A percentile compares a stretch with the other conserved stretches of the same genome.
These are phyloP conservation scores for Nicotiana sylvestris DNA, from an alignment of 257 asterid genomes.

Conservation along the genomic window DNA sequence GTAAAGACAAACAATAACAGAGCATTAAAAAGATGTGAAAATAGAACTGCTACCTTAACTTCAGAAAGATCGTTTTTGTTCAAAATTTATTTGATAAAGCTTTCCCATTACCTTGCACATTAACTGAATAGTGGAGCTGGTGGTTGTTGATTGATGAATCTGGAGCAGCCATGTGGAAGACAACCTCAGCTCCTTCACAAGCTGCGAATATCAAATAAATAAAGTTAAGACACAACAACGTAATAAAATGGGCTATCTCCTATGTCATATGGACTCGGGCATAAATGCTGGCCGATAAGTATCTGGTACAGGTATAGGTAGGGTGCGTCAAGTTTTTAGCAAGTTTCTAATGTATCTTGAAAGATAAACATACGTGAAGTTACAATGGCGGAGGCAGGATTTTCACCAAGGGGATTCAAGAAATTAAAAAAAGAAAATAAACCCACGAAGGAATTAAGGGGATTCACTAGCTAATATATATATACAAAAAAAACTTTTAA, in stretches of 20 bases:
- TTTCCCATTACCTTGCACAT: slow-evolving; percentile 57
- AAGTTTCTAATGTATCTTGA: neutral
- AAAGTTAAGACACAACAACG: neutral
- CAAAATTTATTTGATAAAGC: neutral
- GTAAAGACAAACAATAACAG: neutral
- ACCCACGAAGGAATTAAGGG: too few species aligned
- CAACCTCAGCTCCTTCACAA: slow-evolving; percentile 85
- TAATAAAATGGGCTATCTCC: neutral
- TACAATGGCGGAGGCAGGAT: too few species aligned
- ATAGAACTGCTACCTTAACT: neutral
- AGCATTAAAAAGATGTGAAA: neutral
- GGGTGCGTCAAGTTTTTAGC: neutral
- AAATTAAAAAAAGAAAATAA: too few species aligned
- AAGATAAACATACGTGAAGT: neutral
- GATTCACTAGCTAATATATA: too few species aligned
- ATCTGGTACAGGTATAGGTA: neutral
- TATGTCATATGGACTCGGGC: neutral
- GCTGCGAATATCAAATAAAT: slow-evolving; percentile 39
- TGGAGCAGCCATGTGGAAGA: slow-evolving; percentile 98
- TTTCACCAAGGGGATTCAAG: too few species aligned
- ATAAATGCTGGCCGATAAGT: neutral
- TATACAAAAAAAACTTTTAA: too few species aligned
- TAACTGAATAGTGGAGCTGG: slow-evolving; percentile 80
- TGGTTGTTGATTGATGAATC: slow-evolving; percentile 91
- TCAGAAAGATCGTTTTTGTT: neutral